phyloP scores from a whole-genome alignment of 208 protist species.

The Acanthamoeba culbertsoni region DNA sequence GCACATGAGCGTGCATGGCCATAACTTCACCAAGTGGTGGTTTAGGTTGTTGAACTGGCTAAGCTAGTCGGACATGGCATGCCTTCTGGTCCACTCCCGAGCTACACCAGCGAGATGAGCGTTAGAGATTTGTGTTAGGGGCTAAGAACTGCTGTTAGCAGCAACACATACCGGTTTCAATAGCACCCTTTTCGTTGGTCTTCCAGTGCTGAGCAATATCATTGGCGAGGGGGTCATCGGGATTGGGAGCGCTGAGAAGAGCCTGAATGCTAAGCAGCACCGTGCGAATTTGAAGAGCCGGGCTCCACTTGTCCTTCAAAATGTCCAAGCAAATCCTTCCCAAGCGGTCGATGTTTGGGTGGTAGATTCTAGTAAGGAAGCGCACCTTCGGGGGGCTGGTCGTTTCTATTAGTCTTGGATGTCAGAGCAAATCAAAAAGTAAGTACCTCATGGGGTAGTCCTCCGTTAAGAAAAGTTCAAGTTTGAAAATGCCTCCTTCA shows the following conservation, averaged over 20 bases:
- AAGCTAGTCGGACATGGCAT: constrained; percentile 14
- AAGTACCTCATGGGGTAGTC: constrained; percentile 88
- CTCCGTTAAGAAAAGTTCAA: constrained; percentile 93
- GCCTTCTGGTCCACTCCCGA: constrained; percentile 34
- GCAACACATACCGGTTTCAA: constrained; percentile 66
- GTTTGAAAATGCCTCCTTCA: constrained; percentile 86
- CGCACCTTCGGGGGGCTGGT: constrained; percentile 83
- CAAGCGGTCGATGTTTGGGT: constrained; percentile 89
- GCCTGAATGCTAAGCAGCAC: constrained; percentile 89
- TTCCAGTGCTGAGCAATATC: constrained; percentile 91
- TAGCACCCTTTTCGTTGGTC: constrained; percentile 82
- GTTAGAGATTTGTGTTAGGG: not conserved
- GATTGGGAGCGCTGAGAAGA: constrained; percentile 83
- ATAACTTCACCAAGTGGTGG: not conserved
- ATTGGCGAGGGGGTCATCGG: constrained; percentile 90
- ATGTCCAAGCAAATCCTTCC: constrained; percentile 95
- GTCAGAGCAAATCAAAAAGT: not conserved
- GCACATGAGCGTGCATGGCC: not conserved
- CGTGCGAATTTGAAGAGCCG: constrained; percentile 89
- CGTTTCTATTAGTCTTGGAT: not conserved
- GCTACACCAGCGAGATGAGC: not conserved
- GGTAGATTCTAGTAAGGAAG: constrained; percentile 92
- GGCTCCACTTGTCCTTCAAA: constrained; percentile 95
- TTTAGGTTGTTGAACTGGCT: not conserved
- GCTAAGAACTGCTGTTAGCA: no score